Evolutionary conservation across 352 stramenopile genomes (phyloP).

Genomic region (Hyaloperonospora arabidopsidis): DNA sequence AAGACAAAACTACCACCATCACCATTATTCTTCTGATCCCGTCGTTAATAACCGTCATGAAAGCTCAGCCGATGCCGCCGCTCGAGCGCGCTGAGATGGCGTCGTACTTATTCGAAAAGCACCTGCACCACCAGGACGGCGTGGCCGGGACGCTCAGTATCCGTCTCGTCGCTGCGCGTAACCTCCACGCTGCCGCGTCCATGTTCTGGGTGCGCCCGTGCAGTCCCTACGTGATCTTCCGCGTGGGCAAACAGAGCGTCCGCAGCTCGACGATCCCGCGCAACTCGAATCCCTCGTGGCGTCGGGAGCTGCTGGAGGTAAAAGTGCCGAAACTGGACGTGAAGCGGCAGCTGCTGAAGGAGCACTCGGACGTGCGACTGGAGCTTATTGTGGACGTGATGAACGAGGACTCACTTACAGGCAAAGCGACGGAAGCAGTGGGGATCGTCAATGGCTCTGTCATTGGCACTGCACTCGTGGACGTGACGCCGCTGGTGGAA

Average conservation of each 20-base stretch:
- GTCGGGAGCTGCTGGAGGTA: conserved; percentile 61
- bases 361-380: conserved; percentile 66
- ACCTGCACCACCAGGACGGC: conserved; percentile 64
- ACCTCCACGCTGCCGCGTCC: conserved; percentile 57
- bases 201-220: conserved; percentile 81
- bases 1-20: no score
- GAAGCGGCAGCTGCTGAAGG: conserved; percentile 41
- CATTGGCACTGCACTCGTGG: conserved; percentile 57
- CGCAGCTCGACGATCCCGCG: conserved; percentile 60
- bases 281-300: conserved; percentile 74
- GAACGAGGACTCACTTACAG: conserved; percentile 75
- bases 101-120: conserved; percentile 73
- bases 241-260: conserved; percentile 55
- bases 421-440: conserved; percentile 69
- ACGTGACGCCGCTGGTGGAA: conserved; percentile 65
- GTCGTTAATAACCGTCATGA: no score
- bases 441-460: conserved; percentile 70
- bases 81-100: conserved; percentile 38
- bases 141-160: conserved; percentile 66
- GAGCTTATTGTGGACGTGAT: conserved; percentile 75
- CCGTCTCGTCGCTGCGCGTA: conserved; percentile 58
- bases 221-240: conserved; percentile 83
- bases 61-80: conserved; percentile 21
- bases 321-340: conserved; percentile 66
- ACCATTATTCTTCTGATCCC: no score